Percentiles rank a stretch among this genome's conserved stretches.
These are phyloP conservation scores for Psidium friedrichsthalianum DNA, from an alignment of 345 rosid species.

Conservation along the genomic window DNA sequence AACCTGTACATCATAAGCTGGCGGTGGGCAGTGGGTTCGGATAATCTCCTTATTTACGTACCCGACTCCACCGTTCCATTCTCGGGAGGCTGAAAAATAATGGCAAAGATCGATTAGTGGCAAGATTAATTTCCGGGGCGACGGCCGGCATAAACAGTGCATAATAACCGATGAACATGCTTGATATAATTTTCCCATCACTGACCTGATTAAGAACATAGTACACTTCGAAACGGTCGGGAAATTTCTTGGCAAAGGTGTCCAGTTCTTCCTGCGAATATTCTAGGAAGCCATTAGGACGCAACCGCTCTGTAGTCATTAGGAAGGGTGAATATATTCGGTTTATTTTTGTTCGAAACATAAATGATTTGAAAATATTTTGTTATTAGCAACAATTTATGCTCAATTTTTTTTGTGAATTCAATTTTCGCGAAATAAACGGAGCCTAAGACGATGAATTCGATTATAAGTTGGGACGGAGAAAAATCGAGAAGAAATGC, in stretches of 20 bases:
- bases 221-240: constrained; percentile 23
- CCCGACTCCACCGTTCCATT: constrained; percentile 34
- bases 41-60: constrained; percentile 32
- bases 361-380: no score
- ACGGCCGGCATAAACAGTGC: background rate
- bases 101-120: background rate
- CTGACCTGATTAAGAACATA: constrained; percentile 33
- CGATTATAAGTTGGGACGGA: background rate
- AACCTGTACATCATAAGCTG: constrained; percentile 27
- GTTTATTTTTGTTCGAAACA: no score
- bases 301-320: no score
- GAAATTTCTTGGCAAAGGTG: constrained; percentile 13
- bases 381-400: no score
- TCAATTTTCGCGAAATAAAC: no score
- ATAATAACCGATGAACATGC: background rate
- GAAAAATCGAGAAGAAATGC: background rate
- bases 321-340: no score
- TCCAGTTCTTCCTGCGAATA: constrained; percentile 29
- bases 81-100: constrained; percentile 16
- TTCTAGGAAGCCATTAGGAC: background rate
- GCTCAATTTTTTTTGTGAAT: no score
- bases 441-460: background rate
- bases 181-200: background rate
- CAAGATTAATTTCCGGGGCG: background rate
- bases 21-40: constrained; percentile 27